Evolutionary conservation across 2,329 filamentous ascomycete genomes (phyloP).

Genomic region (Ceratocystis destructans): DNA sequence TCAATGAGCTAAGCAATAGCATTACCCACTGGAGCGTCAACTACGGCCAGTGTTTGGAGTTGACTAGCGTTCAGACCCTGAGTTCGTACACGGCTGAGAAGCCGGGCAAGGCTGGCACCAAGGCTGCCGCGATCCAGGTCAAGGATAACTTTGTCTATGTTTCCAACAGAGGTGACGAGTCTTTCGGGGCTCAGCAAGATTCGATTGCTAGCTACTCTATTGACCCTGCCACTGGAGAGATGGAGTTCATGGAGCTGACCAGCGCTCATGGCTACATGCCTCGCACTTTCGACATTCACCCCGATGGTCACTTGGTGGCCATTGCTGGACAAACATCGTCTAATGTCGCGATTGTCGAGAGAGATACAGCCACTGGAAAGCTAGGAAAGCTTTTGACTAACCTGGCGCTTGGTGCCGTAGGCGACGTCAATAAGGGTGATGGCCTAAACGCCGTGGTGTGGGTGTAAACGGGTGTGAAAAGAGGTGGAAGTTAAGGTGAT

Average conservation of each 20-base stretch:
- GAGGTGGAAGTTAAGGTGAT: background rate
- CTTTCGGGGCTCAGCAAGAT: conserved; percentile 41
- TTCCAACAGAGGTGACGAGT: conserved; percentile 47
- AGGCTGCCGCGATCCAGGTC: conserved; percentile 42
- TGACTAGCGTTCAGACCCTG: conserved; percentile 33
- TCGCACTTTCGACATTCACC: conserved; percentile 48
- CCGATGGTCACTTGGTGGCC: conserved; percentile 44
- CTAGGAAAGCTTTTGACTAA: conserved; percentile 36
- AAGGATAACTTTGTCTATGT: conserved; percentile 43
- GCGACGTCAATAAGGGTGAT: conserved; percentile 32
- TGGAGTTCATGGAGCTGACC: conserved; percentile 40
- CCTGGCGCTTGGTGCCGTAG: conserved; percentile 30
- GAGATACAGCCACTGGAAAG: conserved; percentile 41
- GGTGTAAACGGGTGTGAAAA: conserved; percentile 20
- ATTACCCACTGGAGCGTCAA: conserved; percentile 36
- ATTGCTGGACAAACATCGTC: conserved; percentile 48
- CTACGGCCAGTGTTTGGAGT: conserved; percentile 36
- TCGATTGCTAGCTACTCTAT: conserved; percentile 42
- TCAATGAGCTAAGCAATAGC: conserved; percentile 38
- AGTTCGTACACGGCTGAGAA: conserved; percentile 34
- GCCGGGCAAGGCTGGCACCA: conserved; percentile 33
- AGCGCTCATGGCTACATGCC: conserved; percentile 47
- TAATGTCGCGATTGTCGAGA: conserved; percentile 42
- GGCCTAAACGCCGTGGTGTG: conserved; percentile 37
- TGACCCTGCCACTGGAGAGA: conserved; percentile 31